Base-by-base conservation (phyloP, 257 asterid species). In the Lithospermum erythrorhizon region DNA sequence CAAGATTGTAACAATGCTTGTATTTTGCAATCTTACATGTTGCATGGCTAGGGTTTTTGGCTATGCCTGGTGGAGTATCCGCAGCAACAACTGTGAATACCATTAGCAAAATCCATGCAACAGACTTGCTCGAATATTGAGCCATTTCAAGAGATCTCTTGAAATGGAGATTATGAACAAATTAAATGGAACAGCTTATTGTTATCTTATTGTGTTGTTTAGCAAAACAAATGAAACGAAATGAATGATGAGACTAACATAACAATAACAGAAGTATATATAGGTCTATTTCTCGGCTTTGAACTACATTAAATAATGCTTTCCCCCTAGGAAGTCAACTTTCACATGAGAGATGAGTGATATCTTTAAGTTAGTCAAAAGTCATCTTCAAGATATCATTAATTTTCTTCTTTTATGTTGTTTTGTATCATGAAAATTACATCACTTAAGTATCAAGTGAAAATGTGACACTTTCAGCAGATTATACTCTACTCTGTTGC, bases 41-140 rank as follows among this genome's bases (percentile, higher is more conserved):
- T 41, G 49, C 49, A 41, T 41, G 45, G 13, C 83, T 69, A 0
- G 83, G 86, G 32, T 73, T 58, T 3, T 72, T 55, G 32, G 75
- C 79, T 61, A 79, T 66, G 23, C 86, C 89, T 0, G 86, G 86
- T 0, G 86, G 84, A 32, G 83, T 35, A 35, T 35, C 45, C 7
- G 45, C 45, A 35, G 35, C 57, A 4, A 65, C 67, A 62, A 73
- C 57, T 18, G 75, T 53, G 6, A 53, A 32, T 19, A 59, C 1
- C 66, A 67, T 59, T 21, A 59, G 23, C 45, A 65, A 65, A 13
- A 10, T 53, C 56, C 56, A 53, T 21, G 21, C 56, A 53, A 21
- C 56, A 53, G 20, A 53, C 21, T 21, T 18, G 11, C 10, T 53
- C 10, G 56, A 53, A 53, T 18, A 18, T 19, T 10, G 57, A 53